Conservation (phyloP, 345 rosid genomes). For the Eucalyptus pauciflora region DNA sequence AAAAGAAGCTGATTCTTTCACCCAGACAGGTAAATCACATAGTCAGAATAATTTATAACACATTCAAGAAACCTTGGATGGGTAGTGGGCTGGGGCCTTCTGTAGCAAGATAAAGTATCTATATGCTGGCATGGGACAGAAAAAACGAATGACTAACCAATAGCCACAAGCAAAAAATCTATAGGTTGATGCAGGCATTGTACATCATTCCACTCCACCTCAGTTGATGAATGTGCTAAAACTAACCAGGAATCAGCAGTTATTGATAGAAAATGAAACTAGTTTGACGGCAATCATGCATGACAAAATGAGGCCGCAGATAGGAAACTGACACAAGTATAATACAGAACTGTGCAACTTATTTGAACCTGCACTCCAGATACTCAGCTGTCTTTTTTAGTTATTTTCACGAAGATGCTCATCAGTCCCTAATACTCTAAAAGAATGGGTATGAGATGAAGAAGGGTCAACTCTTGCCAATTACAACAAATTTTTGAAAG, state of each 20-base stretch:
- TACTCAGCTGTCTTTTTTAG: not conserved
- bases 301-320: not conserved
- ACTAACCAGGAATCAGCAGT: not conserved
- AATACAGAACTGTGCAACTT: not conserved
- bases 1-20: not conserved
- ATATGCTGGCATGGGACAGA: not conserved
- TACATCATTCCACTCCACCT: not conserved
- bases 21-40: not conserved
- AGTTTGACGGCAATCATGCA: not conserved
- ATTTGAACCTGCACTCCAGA: not conserved
- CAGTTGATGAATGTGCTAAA: not conserved
- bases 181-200: not conserved
- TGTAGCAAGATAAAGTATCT: not conserved
- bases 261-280: not conserved
- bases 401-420: not conserved
- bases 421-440: not conserved
- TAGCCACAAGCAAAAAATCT: not conserved
- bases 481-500: not conserved
- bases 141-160: not conserved
- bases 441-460: not conserved
- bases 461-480: not conserved
- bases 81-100: not conserved
- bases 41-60: not conserved
- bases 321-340: not conserved
- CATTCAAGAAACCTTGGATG: not conserved